A percentile compares a stretch with the other conserved stretches of the same genome.
Evolutionary conservation across 257 asterid species (phyloP).

Genomic region (Henckelia pumila): DNA sequence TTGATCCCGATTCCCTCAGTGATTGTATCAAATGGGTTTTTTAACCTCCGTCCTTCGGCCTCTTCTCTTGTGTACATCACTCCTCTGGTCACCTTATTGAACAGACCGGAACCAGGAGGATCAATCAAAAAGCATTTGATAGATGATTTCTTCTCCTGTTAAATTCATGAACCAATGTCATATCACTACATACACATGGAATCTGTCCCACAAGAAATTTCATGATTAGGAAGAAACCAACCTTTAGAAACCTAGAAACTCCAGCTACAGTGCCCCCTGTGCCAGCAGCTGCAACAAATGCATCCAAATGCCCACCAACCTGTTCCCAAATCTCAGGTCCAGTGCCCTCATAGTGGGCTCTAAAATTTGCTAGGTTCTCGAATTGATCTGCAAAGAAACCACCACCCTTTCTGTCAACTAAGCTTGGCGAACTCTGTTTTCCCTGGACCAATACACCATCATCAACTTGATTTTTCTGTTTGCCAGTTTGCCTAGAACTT

Average conservation of each 20-base stretch:
- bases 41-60: slow-evolving; percentile 88
- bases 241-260: slow-evolving; percentile 82
- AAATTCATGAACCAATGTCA: slow-evolving; percentile 21
- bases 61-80: slow-evolving; percentile 93
- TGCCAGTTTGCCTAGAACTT: slow-evolving; percentile 23
- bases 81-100: slow-evolving; percentile 93
- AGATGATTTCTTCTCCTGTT: slow-evolving; percentile 63
- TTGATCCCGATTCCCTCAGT: slow-evolving; percentile 97
- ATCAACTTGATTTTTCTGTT: slow-evolving; percentile 28
- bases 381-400: slow-evolving; percentile 97
- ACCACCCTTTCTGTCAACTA: slow-evolving; percentile 62
- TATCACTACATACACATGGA: neutral
- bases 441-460: slow-evolving; percentile 27
- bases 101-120: slow-evolving; percentile 96
- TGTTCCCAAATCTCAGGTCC: slow-evolving; percentile 96
- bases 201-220: slow-evolving; percentile 6
- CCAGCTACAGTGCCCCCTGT: slow-evolving; percentile 97
- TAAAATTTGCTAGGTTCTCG: slow-evolving; percentile 87
- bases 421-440: slow-evolving; percentile 30
- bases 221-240: slow-evolving; percentile 27
- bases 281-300: slow-evolving; percentile 97
- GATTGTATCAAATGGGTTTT: slow-evolving; percentile 88
- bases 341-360: slow-evolving; percentile 91
- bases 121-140: slow-evolving; percentile 82
- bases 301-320: slow-evolving; percentile 73